These are phyloP conservation scores for Ploettnerulaceae sp. DNA, from an alignment of 2,329 filamentous ascomycete genomes.

Conservation along the genomic window DNA sequence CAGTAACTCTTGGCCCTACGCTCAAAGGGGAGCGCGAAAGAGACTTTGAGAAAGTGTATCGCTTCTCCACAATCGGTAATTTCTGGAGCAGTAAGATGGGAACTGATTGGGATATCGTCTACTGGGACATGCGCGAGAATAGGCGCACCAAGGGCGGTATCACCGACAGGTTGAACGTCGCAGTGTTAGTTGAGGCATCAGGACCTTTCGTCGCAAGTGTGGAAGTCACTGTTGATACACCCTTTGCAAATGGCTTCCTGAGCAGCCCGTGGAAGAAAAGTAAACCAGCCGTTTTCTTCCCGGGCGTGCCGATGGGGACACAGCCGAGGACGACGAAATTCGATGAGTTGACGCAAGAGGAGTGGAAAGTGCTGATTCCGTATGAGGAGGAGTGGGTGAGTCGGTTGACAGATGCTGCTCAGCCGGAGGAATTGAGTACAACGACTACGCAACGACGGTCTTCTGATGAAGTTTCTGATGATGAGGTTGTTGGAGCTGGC, in stretches of 20 bases:
- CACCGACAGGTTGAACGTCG: slow-evolving; percentile 18
- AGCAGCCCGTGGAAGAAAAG: slow-evolving; percentile 19
- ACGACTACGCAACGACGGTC: neutral
- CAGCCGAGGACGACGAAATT: slow-evolving; percentile 16
- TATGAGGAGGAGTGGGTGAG: slow-evolving; percentile 18
- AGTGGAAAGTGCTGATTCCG: slow-evolving; percentile 16
- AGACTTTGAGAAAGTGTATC: slow-evolving; percentile 13
- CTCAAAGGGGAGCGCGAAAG: slow-evolving; percentile 4
- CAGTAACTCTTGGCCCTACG: slow-evolving; percentile 12
- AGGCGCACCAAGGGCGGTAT: slow-evolving; percentile 17
- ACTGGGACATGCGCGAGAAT: slow-evolving; percentile 20
- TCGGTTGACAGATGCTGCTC: slow-evolving; percentile 7
- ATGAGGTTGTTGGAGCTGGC: neutral
- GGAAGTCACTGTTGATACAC: slow-evolving; percentile 19
- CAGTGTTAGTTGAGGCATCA: slow-evolving; percentile 12
- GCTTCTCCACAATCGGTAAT: slow-evolving; percentile 13
- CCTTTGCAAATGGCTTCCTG: slow-evolving; percentile 14
- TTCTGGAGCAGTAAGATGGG: slow-evolving; percentile 17
- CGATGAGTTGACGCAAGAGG: slow-evolving; percentile 18
- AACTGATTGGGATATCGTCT: slow-evolving; percentile 17
- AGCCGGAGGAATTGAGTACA: neutral
- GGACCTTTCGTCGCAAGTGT: slow-evolving; percentile 15
- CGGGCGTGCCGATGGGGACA: slow-evolving; percentile 21
- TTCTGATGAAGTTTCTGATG: neutral
- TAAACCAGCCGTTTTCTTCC: slow-evolving; percentile 15